Conservation (phyloP, 805 yeast genomes). For the Barnettozyma vustinii region DNA sequence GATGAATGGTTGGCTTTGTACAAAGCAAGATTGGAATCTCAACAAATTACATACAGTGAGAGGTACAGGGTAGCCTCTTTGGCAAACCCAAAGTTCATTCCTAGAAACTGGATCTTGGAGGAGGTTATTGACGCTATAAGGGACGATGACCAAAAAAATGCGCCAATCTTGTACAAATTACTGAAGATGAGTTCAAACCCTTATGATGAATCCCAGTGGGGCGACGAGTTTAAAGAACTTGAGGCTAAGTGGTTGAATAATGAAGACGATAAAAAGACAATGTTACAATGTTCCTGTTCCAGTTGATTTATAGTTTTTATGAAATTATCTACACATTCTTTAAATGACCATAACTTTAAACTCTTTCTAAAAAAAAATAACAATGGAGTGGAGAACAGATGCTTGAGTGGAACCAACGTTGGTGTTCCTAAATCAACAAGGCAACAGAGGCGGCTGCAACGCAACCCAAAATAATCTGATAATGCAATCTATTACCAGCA, state of each 20-base stretch:
- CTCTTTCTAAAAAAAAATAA: background rate
- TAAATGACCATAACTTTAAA: background rate
- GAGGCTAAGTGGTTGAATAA: conserved; percentile 51
- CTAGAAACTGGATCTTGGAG: conserved; percentile 81
- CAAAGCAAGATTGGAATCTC: conserved; percentile 34
- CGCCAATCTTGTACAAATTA: conserved; percentile 50
- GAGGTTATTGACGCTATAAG: conserved; percentile 63
- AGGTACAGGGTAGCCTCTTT: conserved; percentile 38
- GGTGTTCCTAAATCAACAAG: conserved; percentile 2
- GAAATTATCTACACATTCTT: background rate
- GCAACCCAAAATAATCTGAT: conserved; percentile 1
- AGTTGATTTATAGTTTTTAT: conserved; percentile 14
- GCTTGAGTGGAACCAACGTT: background rate
- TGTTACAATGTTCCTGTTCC: conserved; percentile 75
- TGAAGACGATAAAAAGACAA: conserved; percentile 47
- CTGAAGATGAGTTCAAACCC: conserved; percentile 73
- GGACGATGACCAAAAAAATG: conserved; percentile 46
- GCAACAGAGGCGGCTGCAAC: conserved; percentile 9
- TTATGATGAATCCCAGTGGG: conserved; percentile 64
- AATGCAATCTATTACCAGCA: conserved; percentile 1
- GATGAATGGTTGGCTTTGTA: conserved; percentile 50
- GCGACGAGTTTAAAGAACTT: conserved; percentile 52
- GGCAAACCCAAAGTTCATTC: conserved; percentile 74
- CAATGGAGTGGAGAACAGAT: background rate
- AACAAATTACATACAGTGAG: conserved; percentile 33